A percentile compares a stretch with the other conserved stretches of the same genome.
phyloP scores from a whole-genome alignment of 345 rosid species.

The Citrus cavaleriei region DNA sequence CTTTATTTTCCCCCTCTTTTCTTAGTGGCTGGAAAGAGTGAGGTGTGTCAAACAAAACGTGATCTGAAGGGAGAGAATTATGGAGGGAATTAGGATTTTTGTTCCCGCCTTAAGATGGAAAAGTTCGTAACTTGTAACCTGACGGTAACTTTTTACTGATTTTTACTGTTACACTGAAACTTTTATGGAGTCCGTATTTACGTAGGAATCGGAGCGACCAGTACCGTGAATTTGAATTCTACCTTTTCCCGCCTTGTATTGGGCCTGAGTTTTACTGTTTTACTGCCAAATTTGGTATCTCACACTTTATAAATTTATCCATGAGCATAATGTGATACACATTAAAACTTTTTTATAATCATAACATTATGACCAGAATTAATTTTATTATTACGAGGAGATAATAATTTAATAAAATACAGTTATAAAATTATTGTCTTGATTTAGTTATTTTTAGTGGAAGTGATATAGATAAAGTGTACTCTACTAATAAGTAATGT shows the following conservation, averaged over 20 bases:
- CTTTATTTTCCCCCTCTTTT: neutral
- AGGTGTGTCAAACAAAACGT: neutral
- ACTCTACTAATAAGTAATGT: too few relatives aligned
- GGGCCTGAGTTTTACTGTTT: neutral
- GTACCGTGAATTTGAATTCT: neutral
- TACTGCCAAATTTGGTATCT: neutral
- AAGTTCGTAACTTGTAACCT: neutral
- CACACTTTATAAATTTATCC: too few relatives aligned
- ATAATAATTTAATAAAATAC: too few relatives aligned
- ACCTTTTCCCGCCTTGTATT: neutral
- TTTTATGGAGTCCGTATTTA: too few relatives aligned
- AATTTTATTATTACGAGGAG: too few relatives aligned
- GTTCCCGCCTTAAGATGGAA: slow-evolving; percentile 10
- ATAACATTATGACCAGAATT: too few relatives aligned
- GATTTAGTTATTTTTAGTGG: too few relatives aligned
- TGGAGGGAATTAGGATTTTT: slow-evolving; percentile 13
- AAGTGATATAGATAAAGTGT: too few relatives aligned
- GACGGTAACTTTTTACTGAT: neutral
- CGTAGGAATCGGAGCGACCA: neutral
- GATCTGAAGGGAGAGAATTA: neutral
- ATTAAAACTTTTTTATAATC: too few relatives aligned
- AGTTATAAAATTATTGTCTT: too few relatives aligned
- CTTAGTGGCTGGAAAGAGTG: neutral
- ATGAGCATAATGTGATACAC: too few relatives aligned
- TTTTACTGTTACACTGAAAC: neutral